Evolutionary conservation across 805 yeast species (phyloP), one percentile per base, ranked within the genome.

Genomic region (Yarrowia deformans): DNA sequence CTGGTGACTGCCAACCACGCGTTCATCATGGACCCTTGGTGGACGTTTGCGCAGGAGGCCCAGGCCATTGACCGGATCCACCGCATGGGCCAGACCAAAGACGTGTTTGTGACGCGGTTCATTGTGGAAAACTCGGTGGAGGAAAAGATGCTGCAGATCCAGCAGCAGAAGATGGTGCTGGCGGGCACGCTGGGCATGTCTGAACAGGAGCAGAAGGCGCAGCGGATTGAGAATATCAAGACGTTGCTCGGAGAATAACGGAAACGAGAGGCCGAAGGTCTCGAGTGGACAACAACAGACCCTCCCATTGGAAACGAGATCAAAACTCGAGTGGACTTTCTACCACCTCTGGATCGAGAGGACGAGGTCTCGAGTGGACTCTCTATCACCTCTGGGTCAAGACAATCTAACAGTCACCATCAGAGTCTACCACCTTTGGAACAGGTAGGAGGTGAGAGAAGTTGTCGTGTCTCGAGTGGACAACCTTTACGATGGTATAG

Each of bases 21-120:
- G 2, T 92, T 88, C 73, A 83, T 93, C 85, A 89, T 94, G 91
- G 98, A 93, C 75, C 97, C 98, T 0, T 93, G 97, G 95, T 93
- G 98, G 98, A 90, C 95, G 39, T 96, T 91, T 56, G 91, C 97
- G 61, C 87, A 89, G 68, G 97, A 92, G 74, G 91, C 90, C 64
- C 97, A 92, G 77, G 97, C 97, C 0, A 90, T 93, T 70, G 97
- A 93, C 78, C 81, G 98, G 74, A 84, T 94, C 18, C 97, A 93
- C 75, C 84, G 98, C 73, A 90, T 94, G 75, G 98, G 98, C 0
- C 98, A 93, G 76, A 80, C 81, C 12, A 84, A 82, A 34, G 83
- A 83, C 50, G 98, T 94, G 14, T 86, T 85, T 71, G 93, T 93
- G 39, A 81, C 86, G 1, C 79, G 98, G 70, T 93, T 93, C 74